Conservation (phyloP, 2,329 filamentous ascomycete genomes). For the Lecanosticta acicola region DNA sequence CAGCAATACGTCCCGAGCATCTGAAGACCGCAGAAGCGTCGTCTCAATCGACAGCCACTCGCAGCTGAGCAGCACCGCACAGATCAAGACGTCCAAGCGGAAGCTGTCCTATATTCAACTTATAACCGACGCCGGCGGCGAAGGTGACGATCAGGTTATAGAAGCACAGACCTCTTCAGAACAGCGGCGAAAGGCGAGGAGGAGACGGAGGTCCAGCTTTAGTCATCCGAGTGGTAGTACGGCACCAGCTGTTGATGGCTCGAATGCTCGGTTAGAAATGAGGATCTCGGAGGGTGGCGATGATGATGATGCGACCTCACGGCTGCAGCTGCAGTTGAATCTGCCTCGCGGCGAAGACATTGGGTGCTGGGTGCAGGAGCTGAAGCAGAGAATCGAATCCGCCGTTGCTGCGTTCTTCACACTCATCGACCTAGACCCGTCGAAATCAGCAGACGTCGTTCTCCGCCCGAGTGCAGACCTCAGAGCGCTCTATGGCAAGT, state of each 20-base stretch:
- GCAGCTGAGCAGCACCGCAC: too few relatives aligned
- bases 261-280: too few relatives aligned
- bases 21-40: too few relatives aligned
- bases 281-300: too few relatives aligned
- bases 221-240: too few relatives aligned
- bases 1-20: too few relatives aligned
- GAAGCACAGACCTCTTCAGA: too few relatives aligned
- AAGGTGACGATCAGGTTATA: not conserved
- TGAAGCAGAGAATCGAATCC: not conserved
- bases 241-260: too few relatives aligned
- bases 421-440: not conserved
- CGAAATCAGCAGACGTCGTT: not conserved
- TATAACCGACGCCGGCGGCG: not conserved
- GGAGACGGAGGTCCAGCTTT: too few relatives aligned
- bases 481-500: not conserved
- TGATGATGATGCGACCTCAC: too few relatives aligned
- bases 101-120: not conserved
- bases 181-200: too few relatives aligned
- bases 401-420: not conserved
- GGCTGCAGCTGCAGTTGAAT: not conserved
- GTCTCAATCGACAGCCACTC: too few relatives aligned
- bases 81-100: not conserved
- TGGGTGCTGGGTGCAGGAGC: not conserved
- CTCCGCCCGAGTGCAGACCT: not conserved
- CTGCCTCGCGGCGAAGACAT: not conserved